Conservation (phyloP, 805 yeast genomes). For the Metschnikowia henanensis region DNA sequence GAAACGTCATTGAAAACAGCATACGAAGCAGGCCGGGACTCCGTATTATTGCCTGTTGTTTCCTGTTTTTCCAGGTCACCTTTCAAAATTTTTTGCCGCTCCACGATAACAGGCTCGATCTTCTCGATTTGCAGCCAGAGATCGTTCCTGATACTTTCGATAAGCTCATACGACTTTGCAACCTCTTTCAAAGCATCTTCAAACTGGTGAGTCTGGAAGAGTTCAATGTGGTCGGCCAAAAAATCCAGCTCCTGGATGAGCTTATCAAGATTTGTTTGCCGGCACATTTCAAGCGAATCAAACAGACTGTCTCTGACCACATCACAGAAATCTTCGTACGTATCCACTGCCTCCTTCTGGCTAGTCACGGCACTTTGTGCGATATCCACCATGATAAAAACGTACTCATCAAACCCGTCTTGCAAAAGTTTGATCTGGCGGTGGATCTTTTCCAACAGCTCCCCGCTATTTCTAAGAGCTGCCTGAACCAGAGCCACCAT, state of each 20-base stretch:
- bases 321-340: neutral
- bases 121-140: neutral
- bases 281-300: neutral
- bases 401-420: neutral
- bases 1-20: too few relatives aligned
- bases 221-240: neutral
- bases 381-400: too few relatives aligned
- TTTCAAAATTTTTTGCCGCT: too few relatives aligned
- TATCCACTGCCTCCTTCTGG: too few relatives aligned
- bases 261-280: neutral
- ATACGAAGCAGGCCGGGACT: too few relatives aligned
- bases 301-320: too few relatives aligned
- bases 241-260: slow-evolving; percentile 4
- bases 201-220: neutral
- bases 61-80: too few relatives aligned
- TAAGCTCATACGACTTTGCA: neutral
- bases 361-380: neutral
- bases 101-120: too few relatives aligned
- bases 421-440: neutral
- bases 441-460: neutral
- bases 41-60: too few relatives aligned
- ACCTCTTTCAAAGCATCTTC: neutral
- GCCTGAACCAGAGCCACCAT: neutral
- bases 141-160: neutral
- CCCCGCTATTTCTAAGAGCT: neutral